A percentile compares a stretch with the other conserved stretches of the same genome.
Conservation (phyloP, 1,284 basidiomycete species). For the Takashimella koratensis region DNA sequence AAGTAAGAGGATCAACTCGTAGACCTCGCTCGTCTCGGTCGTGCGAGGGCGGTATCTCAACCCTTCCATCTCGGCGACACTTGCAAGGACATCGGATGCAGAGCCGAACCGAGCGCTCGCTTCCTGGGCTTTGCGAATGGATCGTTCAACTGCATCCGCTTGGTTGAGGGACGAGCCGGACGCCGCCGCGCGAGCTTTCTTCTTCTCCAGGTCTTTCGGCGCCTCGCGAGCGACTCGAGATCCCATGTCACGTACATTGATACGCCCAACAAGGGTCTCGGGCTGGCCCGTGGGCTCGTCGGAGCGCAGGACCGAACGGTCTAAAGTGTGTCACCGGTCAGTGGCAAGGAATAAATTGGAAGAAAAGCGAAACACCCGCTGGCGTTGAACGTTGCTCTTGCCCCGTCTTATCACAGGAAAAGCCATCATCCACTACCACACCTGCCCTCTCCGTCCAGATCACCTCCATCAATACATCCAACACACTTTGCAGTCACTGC, state of each 20-base stretch:
- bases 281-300: conserved; percentile 95
- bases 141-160: conserved; percentile 50
- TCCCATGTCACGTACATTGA: conserved; percentile 90
- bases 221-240: conserved; percentile 77
- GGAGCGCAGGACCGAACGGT: conserved; percentile 60
- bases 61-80: conserved; percentile 89
- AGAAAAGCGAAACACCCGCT: background rate
- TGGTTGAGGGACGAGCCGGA: conserved; percentile 48
- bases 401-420: too few species aligned
- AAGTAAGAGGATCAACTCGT: conserved; percentile 82
- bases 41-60: conserved; percentile 89
- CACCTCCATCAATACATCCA: background rate
- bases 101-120: conserved; percentile 37
- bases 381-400: too few species aligned
- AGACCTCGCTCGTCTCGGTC: conserved; percentile 88
- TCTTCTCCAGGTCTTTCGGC: conserved; percentile 92
- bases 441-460: background rate
- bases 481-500: too few species aligned
- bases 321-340: conserved; percentile 16
- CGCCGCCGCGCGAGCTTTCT: conserved; percentile 72
- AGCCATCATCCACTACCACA: too few species aligned
- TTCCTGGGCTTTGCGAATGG: conserved; percentile 44
- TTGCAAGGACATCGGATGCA: conserved; percentile 81
- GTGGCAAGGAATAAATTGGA: background rate
- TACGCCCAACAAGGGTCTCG: conserved; percentile 85